A percentile compares a stretch with the other conserved stretches of the same genome.
Conservation (phyloP, 2,329 filamentous ascomycete genomes). For the Sarocladium kiliense region DNA sequence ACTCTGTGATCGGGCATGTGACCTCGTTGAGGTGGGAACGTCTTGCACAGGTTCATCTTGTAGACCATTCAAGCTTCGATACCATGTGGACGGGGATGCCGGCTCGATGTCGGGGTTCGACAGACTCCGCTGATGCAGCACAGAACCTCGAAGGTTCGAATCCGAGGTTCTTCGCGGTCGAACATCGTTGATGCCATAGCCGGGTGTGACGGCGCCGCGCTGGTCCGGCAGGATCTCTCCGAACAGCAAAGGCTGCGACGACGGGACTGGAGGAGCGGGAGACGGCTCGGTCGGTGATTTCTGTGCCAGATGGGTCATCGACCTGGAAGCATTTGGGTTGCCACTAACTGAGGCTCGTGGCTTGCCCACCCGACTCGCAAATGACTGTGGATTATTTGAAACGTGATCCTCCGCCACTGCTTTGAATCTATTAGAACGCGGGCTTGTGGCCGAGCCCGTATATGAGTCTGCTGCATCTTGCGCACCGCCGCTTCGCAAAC, state of each 20-base stretch:
- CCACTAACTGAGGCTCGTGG: conserved; percentile 33
- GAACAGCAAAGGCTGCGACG: conserved; percentile 57
- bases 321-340: conserved; percentile 28
- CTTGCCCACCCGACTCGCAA: conserved; percentile 54
- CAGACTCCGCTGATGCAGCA: conserved; percentile 45
- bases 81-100: conserved; percentile 63
- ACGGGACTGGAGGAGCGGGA: conserved; percentile 26
- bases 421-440: conserved; percentile 39
- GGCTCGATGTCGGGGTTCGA: conserved; percentile 54
- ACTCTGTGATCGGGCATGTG: conserved; percentile 42
- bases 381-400: conserved; percentile 51
- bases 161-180: conserved; percentile 63
- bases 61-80: conserved; percentile 34
- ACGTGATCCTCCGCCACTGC: conserved; percentile 45
- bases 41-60: conserved; percentile 16
- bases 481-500: conserved; percentile 29
- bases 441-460: conserved; percentile 18
- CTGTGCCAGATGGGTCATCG: conserved; percentile 28
- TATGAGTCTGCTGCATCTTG: conserved; percentile 13
- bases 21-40: conserved; percentile 17
- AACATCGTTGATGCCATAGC: conserved; percentile 54
- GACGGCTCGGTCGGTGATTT: conserved; percentile 26
- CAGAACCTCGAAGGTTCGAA: conserved; percentile 55
- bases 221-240: conserved; percentile 66
- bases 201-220: conserved; percentile 44